Percentiles rank a stretch among this genome's conserved stretches.
These are phyloP conservation scores for Debaryomycetaceae sp. DNA, from an alignment of 1,139 yeast genomes.

Conservation along the genomic window DNA sequence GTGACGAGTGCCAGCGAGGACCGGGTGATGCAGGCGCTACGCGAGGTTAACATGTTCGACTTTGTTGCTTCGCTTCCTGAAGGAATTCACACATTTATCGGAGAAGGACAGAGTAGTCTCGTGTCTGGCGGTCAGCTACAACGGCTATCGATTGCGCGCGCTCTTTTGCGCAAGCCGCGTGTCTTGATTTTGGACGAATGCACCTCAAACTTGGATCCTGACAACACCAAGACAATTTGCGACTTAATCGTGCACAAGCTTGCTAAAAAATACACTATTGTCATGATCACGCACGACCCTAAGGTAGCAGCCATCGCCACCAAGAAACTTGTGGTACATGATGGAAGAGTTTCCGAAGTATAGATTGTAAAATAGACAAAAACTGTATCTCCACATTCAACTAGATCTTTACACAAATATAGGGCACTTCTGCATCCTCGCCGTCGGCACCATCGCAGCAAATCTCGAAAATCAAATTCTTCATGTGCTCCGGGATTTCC, in stretches of 20 bases:
- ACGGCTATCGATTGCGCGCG: constrained; percentile 65
- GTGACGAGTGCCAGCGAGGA: constrained; percentile 11
- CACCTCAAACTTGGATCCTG: constrained; percentile 66
- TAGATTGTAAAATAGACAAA: background rate
- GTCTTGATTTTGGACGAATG: constrained; percentile 68
- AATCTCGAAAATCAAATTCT: constrained; percentile 73
- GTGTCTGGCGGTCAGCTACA: constrained; percentile 80
- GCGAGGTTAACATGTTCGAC: constrained; percentile 36
- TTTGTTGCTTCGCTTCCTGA: constrained; percentile 44
- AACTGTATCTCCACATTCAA: constrained; percentile 3
- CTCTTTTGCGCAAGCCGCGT: constrained; percentile 51
- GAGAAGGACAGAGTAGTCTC: constrained; percentile 33
- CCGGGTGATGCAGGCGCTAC: constrained; percentile 31
- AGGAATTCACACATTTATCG: constrained; percentile 48
- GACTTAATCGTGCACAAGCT: constrained; percentile 29
- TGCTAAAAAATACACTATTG: constrained; percentile 23
- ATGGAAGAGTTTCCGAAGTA: constrained; percentile 32
- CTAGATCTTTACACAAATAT: constrained; percentile 44
- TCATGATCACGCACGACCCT: constrained; percentile 50
- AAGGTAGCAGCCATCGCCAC: constrained; percentile 44
- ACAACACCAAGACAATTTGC: constrained; percentile 31
- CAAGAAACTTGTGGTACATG: constrained; percentile 26
- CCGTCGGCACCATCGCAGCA: constrained; percentile 89
- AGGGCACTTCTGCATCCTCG: constrained; percentile 94
- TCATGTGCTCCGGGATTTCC: constrained; percentile 65